Base-by-base conservation (phyloP, 805 yeast genomes). In the Candida hungchunana region DNA sequence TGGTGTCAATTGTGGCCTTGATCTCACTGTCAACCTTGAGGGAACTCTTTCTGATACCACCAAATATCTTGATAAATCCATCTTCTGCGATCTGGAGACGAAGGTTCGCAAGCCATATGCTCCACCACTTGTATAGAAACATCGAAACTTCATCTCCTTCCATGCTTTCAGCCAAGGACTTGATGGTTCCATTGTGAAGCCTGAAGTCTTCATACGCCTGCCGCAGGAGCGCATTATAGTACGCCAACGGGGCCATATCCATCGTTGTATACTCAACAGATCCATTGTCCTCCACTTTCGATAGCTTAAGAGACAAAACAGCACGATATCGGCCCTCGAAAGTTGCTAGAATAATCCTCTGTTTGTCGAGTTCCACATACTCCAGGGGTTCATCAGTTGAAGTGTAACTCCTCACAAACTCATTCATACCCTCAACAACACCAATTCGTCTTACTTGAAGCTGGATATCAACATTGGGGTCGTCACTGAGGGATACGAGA, bases 361-460 rank as follows among this genome's bases (percentile, higher is more conserved):
- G 51, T 22, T 55, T 44, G 13, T 58, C 54, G 21, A 63, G 35
- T 32, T 60, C 63, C 4, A 63, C 44, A 21, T 21, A 42, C 7
- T 40, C 36, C 26, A 51, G 9, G 33, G 41, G 29, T 34, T 52
- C 39, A 7, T 50, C 51, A 12, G 6, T 29, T 20, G 13, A 33
- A 29, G 28, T 32, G 37, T 33, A 42, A 9, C 38, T 48, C 14
- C 25, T 15, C 7, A 35, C 39, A 11, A 46, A 47, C 9, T 43
- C 46, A 20, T 32, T 27, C 24, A 50, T 39, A 1, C 72, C 75
- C 34, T 68, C 68, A 4, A 69, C 55, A 20, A 70, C 47, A 2
- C 76, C 74, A 14, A 70, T 55, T 16, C 56, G 58, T 18, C 65
- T 46, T 23, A 29, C 18, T 42, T 64, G 59, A 6, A 55, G 61